These are phyloP conservation scores for Salix viminalis DNA, from an alignment of 345 rosid genomes.

Conservation along the genomic window DNA sequence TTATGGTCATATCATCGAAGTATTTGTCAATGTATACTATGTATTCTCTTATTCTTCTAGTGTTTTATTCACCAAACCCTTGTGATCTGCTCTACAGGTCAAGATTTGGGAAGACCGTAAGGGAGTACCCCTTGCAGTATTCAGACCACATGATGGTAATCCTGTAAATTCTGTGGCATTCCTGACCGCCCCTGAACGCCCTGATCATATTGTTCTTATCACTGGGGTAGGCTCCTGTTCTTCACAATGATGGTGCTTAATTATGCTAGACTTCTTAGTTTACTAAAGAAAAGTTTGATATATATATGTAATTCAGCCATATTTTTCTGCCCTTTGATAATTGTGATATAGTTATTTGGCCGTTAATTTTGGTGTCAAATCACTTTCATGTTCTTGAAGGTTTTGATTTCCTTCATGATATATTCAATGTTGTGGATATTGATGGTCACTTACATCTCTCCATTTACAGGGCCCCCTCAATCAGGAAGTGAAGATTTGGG, in stretches of 20 bases:
- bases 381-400: neutral
- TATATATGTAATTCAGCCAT: neutral
- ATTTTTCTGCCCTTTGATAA: neutral
- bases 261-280: constrained; percentile 6
- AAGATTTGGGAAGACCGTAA: constrained; percentile 93
- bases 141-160: constrained; percentile 83
- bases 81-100: constrained; percentile 40
- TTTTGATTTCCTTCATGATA: neutral
- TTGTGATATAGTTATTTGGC: neutral
- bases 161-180: constrained; percentile 73
- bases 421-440: neutral
- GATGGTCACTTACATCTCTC: neutral
- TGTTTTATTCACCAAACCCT: constrained; percentile 9
- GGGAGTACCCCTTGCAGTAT: constrained; percentile 52
- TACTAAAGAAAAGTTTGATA: neutral
- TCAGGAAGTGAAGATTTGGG: constrained; percentile 83
- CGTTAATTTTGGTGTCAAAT: neutral
- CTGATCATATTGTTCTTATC: constrained; percentile 75
- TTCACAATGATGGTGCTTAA: neutral
- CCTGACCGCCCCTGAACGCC: constrained; percentile 63
- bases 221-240: constrained; percentile 56
- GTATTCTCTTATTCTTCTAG: neutral
- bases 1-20: neutral
- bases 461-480: constrained; percentile 66
- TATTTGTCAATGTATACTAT: neutral